Evolutionary conservation across 2,329 filamentous ascomycete genomes (phyloP).

Genomic region (Camptophora hylomeconis): DNA sequence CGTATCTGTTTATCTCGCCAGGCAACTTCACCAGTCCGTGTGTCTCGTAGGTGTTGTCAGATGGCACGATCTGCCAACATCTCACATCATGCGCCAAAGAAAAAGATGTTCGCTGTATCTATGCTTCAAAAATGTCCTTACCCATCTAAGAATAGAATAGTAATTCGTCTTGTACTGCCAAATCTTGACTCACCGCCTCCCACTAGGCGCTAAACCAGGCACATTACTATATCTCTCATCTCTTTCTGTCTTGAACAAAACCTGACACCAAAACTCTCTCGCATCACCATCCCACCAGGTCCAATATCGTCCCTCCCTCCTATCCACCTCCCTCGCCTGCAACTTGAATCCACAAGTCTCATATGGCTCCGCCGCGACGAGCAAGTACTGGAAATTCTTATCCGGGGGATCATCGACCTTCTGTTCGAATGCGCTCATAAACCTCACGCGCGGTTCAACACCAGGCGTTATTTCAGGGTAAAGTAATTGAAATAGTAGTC

Average conservation of each 20-base stretch:
- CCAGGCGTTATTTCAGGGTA: slow-evolving; percentile 78
- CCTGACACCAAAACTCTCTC: slow-evolving; percentile 95
- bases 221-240: slow-evolving; percentile 73
- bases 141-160: no score
- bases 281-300: slow-evolving; percentile 90
- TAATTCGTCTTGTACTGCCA: no score
- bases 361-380: slow-evolving; percentile 93
- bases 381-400: slow-evolving; percentile 84
- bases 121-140: no score
- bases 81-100: no score
- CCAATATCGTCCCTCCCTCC: slow-evolving; percentile 77
- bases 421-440: slow-evolving; percentile 97
- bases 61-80: no score
- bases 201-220: slow-evolving; percentile 46
- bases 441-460: slow-evolving; percentile 69
- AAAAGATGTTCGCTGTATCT: no score
- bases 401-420: slow-evolving; percentile 84
- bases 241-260: slow-evolving; percentile 96
- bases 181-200: slow-evolving; percentile 17
- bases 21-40: no score
- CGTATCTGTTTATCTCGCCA: no score
- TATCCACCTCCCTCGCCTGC: slow-evolving; percentile 83
- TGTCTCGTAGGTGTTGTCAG: no score
- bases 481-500: slow-evolving; percentile 88
- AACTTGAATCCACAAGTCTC: slow-evolving; percentile 96